Evolutionary conservation across 768 basidiomycete genomes (phyloP).

Genomic region (Kondoa malvinella): DNA sequence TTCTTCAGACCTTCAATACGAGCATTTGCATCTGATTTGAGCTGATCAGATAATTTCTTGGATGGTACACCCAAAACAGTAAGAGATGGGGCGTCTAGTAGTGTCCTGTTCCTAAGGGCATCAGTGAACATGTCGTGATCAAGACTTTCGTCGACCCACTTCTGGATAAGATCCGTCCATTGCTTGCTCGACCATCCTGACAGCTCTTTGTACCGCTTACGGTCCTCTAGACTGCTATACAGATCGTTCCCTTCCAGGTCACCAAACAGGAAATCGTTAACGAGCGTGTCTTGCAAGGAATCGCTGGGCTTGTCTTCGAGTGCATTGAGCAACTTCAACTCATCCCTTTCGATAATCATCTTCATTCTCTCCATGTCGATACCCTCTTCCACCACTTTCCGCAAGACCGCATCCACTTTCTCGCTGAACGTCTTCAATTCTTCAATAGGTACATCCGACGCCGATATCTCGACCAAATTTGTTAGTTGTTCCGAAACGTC

Average conservation of each 20-base stretch:
- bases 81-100: conserved; percentile 51
- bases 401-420: conserved; percentile 51
- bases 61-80: conserved; percentile 82
- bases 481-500: conserved; percentile 54
- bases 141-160: too few species aligned
- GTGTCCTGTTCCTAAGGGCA: conserved; percentile 44
- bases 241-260: conserved; percentile 65
- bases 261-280: conserved; percentile 39
- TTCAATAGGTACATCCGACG: conserved; percentile 68
- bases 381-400: conserved; percentile 52
- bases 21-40: conserved; percentile 64
- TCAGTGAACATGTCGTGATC: neutral
- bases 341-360: conserved; percentile 69
- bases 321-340: conserved; percentile 73
- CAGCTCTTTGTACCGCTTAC: conserved; percentile 51
- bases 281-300: conserved; percentile 54
- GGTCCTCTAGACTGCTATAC: conserved; percentile 53
- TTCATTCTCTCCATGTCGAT: conserved; percentile 81
- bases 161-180: conserved; percentile 60
- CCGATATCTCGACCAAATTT: conserved; percentile 55
- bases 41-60: conserved; percentile 55
- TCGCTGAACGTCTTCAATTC: conserved; percentile 54
- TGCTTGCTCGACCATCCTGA: conserved; percentile 54
- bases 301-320: conserved; percentile 70
- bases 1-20: conserved; percentile 54